Conservation (phyloP, 352 stramenopile species). For the Thalassiosira livingstoniorum region DNA sequence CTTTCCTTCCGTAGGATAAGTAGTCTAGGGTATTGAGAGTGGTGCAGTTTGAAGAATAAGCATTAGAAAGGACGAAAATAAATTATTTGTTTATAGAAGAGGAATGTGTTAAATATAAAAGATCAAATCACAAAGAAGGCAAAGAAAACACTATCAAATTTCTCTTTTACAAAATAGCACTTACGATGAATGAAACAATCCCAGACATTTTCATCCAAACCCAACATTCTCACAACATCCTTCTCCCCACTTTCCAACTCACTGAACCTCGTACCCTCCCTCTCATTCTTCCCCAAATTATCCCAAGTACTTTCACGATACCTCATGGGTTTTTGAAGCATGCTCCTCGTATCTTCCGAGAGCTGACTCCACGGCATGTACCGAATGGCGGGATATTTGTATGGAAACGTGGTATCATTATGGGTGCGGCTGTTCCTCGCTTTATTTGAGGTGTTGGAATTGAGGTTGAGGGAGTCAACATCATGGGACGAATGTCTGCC, state of each 20-base stretch:
- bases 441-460: no score
- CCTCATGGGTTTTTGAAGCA: background rate
- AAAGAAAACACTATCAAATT: background rate
- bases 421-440: no score
- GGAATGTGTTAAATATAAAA: background rate
- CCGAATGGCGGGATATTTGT: background rate
- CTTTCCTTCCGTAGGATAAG: background rate
- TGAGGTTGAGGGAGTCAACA: no score
- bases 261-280: background rate
- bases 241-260: background rate
- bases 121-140: background rate
- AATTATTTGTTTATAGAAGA: background rate
- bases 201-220: constrained; percentile 22
- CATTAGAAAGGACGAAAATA: background rate
- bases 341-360: background rate
- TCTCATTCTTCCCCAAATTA: constrained; percentile 9
- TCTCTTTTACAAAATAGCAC: background rate
- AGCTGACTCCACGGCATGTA: background rate
- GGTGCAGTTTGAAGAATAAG: no score
- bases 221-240: background rate
- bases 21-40: no score
- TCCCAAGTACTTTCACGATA: constrained; percentile 12
- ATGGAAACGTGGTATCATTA: background rate
- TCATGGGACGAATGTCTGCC: no score
- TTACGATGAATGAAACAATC: constrained; percentile 23